Percentiles rank a stretch among this genome's conserved stretches.
Evolutionary conservation across 768 basidiomycete genomes (phyloP).

Genomic region (Epithele typhae): DNA sequence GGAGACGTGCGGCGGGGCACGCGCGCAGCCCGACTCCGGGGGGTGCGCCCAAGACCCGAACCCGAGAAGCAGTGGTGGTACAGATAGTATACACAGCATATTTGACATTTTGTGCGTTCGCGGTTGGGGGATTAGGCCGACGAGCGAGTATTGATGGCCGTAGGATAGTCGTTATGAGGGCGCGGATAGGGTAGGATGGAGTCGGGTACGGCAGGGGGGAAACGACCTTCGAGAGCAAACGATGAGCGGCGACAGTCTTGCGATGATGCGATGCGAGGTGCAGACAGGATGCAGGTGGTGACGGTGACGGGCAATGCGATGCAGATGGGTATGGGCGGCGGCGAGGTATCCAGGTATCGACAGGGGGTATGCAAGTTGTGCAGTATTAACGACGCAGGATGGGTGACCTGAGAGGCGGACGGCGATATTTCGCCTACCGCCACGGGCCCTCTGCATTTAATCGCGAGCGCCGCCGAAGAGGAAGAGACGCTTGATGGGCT

Average conservation of each 20-base stretch:
- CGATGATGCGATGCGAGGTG: background rate
- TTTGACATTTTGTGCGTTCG: slow-evolving; percentile 13
- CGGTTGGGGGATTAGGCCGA: slow-evolving; percentile 2
- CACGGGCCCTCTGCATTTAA: slow-evolving; percentile 7
- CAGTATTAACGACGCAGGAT: background rate
- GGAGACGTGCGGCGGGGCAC: background rate
- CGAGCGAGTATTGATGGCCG: background rate
- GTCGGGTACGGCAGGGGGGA: background rate
- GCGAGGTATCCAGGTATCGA: slow-evolving; percentile 15
- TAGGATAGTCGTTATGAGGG: background rate
- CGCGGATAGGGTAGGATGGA: background rate
- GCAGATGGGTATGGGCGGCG: slow-evolving; percentile 8
- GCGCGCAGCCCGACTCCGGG: background rate
- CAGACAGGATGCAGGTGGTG: background rate
- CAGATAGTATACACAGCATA: slow-evolving; percentile 12
- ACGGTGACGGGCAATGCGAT: slow-evolving; percentile 1
- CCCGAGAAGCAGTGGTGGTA: slow-evolving; percentile 4
- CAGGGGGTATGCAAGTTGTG: slow-evolving; percentile 8
- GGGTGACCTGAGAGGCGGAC: slow-evolving; percentile 1
- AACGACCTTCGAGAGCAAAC: slow-evolving; percentile 6
- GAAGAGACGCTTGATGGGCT: slow-evolving; percentile 62
- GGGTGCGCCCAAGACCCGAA: background rate
- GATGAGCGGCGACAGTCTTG: slow-evolving; percentile 9
- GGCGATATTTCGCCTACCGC: slow-evolving; percentile 13
- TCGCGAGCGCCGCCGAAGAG: slow-evolving; percentile 52